Conservation (phyloP, 2,329 filamentous ascomycete species). For the Amylocarpus encephaloides region DNA sequence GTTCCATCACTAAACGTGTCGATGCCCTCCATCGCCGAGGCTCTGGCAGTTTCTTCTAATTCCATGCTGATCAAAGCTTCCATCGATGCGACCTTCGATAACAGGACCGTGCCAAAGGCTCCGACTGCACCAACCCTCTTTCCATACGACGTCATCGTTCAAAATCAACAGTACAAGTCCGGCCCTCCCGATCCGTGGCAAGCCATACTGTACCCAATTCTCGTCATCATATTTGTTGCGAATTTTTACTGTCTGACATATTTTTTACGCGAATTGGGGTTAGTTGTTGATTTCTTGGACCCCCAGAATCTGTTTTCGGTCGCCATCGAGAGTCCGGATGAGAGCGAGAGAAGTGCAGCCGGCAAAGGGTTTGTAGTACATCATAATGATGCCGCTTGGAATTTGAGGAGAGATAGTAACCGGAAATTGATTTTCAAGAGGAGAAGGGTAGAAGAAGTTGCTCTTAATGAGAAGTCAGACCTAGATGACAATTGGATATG, state of each 20-base stretch:
- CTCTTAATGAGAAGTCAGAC: background rate
- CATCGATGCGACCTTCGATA: constrained; percentile 5
- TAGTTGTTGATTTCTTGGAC: constrained; percentile 7
- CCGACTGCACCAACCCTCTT: background rate
- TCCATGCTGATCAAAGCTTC: constrained; percentile 9
- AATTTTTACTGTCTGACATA: constrained; percentile 8
- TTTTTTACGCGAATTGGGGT: constrained; percentile 6
- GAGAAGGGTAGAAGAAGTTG: background rate
- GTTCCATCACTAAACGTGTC: background rate
- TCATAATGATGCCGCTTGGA: background rate
- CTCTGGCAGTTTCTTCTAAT: constrained; percentile 5
- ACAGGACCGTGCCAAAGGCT: background rate
- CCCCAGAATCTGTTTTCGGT: background rate
- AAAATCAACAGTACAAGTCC: constrained; percentile 8
- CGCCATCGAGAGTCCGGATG: constrained; percentile 7
- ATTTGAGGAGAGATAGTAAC: constrained; percentile 4
- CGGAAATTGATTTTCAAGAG: constrained; percentile 3
- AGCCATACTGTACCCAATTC: constrained; percentile 7
- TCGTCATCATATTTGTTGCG: constrained; percentile 5
- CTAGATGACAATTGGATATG: no score
- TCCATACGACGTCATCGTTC: constrained; percentile 1
- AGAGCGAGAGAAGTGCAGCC: background rate
- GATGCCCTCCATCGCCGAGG: constrained; percentile 6
- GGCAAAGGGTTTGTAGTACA: background rate
- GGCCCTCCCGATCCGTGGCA: constrained; percentile 5